Evolutionary conservation across 2,329 filamentous ascomycete genomes (phyloP).

Genomic region (Microdochium nivale): DNA sequence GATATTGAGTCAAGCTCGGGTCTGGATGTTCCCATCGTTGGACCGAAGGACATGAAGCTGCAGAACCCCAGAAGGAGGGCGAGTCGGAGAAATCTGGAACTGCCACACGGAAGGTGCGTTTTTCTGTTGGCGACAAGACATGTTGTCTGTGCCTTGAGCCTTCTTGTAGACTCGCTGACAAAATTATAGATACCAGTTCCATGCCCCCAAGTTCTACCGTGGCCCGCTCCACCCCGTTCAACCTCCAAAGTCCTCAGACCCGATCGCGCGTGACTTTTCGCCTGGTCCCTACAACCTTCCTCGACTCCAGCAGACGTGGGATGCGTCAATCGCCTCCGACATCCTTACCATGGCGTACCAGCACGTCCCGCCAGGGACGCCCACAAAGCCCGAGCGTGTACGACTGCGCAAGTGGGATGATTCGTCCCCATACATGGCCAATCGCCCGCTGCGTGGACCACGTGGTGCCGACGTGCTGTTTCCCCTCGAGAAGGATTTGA

Average conservation of each 20-base stretch:
- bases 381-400: conserved; percentile 42
- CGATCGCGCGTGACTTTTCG: conserved; percentile 76
- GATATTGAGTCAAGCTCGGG: conserved; percentile 45
- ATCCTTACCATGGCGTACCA: conserved; percentile 82
- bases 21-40: conserved; percentile 29
- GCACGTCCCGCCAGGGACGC: conserved; percentile 72
- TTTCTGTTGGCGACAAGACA: conserved; percentile 1
- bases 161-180: not conserved
- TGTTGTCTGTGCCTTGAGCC: conserved; percentile 1
- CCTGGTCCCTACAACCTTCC: conserved; percentile 87
- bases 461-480: conserved; percentile 67
- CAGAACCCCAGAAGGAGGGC: conserved; percentile 36
- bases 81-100: conserved; percentile 16
- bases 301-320: conserved; percentile 82
- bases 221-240: conserved; percentile 90
- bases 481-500: conserved; percentile 64
- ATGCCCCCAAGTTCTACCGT: conserved; percentile 88
- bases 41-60: conserved; percentile 28
- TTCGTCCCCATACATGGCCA: conserved; percentile 89
- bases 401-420: conserved; percentile 81
- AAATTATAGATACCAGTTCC: conserved; percentile 77
- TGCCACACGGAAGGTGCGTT: conserved; percentile 16
- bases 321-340: conserved; percentile 78
- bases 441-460: conserved; percentile 75
- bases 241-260: conserved; percentile 78